Evolutionary conservation across 176 grass and related monocot genomes (phyloP).

Genomic region (Carex pumila): DNA sequence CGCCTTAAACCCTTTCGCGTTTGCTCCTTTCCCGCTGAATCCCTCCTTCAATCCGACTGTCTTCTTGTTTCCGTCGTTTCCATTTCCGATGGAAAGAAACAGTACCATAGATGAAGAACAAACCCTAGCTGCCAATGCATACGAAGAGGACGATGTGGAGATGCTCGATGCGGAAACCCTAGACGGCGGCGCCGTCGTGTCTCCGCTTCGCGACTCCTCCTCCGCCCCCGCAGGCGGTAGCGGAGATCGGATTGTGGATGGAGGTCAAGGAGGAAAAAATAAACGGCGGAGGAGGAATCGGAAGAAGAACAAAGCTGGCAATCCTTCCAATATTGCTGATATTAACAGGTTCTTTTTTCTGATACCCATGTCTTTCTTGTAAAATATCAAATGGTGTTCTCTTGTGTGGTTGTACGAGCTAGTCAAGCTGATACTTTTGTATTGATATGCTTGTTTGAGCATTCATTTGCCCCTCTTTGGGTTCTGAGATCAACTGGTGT

Average conservation of each 20-base stretch:
- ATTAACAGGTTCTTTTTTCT: constrained; percentile 35
- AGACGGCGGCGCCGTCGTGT: constrained; percentile 9
- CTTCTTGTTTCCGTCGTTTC: background rate
- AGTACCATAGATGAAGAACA: constrained; percentile 17
- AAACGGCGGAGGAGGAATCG: constrained; percentile 21
- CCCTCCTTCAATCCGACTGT: background rate
- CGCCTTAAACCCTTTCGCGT: background rate
- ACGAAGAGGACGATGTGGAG: constrained; percentile 44
- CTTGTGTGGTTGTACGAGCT: background rate
- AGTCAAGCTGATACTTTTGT: background rate
- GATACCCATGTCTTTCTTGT: background rate
- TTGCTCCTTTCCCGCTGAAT: background rate
- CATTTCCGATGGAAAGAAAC: constrained; percentile 26
- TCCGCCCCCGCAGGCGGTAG: background rate
- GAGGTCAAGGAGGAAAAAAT: constrained; percentile 13
- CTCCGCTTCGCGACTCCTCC: background rate
- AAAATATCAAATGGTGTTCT: background rate
- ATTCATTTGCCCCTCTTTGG: background rate
- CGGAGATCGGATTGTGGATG: background rate
- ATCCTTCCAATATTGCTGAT: constrained; percentile 51
- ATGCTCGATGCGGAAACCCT: constrained; percentile 57
- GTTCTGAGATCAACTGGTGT: background rate
- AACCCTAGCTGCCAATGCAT: constrained; percentile 20
- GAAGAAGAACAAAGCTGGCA: constrained; percentile 38
- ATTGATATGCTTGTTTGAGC: background rate